Conservation (phyloP, 352 stramenopile species). For the Globisporangium spinosum region DNA sequence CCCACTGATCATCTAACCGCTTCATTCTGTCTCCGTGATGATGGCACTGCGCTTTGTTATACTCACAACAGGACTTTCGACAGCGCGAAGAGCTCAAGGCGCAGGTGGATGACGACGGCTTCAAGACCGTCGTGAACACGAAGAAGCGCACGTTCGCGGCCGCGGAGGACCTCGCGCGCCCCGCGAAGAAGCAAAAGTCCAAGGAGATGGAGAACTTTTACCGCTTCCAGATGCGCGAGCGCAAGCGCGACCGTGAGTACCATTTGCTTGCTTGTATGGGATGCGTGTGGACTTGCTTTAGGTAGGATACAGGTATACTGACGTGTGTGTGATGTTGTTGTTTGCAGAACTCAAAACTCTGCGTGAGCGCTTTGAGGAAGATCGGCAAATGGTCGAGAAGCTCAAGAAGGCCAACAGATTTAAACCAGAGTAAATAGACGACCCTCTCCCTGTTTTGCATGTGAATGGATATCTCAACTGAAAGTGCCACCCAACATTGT, state of each 20-base stretch:
- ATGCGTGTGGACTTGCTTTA: neutral
- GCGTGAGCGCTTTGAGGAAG: constrained; percentile 82
- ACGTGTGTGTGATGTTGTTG: constrained; percentile 4
- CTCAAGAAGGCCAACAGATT: constrained; percentile 84
- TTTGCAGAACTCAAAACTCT: constrained; percentile 72
- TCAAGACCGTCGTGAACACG: constrained; percentile 76
- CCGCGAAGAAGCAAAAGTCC: constrained; percentile 79
- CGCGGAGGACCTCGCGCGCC: constrained; percentile 40
- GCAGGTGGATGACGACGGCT: constrained; percentile 78
- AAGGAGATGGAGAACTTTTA: constrained; percentile 86
- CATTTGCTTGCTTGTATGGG: neutral
- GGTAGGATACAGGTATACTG: neutral
- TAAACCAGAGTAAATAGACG: constrained; percentile 60
- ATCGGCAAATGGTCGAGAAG: constrained; percentile 71
- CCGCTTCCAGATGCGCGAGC: constrained; percentile 83
- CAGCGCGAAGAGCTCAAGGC: constrained; percentile 74
- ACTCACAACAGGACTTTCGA: constrained; percentile 31
- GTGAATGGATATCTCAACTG: neutral
- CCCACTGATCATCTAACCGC: too few relatives aligned
- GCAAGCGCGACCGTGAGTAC: constrained; percentile 78
- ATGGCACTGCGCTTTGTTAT: neutral
- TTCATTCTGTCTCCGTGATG: neutral
- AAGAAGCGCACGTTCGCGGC: constrained; percentile 64
- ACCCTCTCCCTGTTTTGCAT: neutral
- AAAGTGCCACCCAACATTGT: too few relatives aligned